phyloP scores from a whole-genome alignment of 2,329 filamentous ascomycete species.

The Macrophomina pseudophaseolina region DNA sequence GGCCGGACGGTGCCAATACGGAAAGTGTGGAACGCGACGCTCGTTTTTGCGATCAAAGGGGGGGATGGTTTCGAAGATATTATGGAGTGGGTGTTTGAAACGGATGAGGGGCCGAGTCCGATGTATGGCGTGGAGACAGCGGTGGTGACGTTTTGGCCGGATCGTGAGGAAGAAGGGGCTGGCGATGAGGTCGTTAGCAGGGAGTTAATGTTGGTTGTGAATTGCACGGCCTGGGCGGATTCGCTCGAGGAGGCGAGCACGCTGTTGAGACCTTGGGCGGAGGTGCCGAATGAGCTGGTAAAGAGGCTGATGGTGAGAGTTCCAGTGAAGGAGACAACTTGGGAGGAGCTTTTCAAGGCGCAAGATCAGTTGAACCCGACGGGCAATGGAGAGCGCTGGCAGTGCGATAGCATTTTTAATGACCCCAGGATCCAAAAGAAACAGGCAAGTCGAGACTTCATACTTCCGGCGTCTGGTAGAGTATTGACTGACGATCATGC shows the following conservation, averaged over 20 bases:
- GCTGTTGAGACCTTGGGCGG: conserved; percentile 18
- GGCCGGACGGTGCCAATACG: conserved; percentile 28
- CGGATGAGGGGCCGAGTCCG: conserved; percentile 14
- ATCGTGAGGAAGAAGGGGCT: conserved; percentile 3
- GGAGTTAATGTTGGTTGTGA: conserved; percentile 6
- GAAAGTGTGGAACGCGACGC: neutral
- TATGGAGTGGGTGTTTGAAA: conserved; percentile 27
- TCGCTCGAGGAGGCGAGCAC: conserved; percentile 20
- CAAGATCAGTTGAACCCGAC: conserved; percentile 21
- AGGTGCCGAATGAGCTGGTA: conserved; percentile 14
- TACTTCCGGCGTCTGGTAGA: neutral
- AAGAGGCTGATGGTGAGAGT: neutral
- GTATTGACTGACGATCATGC: neutral
- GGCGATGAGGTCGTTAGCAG: neutral
- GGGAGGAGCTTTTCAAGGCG: conserved; percentile 22
- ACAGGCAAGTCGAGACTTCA: neutral
- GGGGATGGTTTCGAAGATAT: conserved; percentile 23
- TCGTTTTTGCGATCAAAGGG: conserved; percentile 10
- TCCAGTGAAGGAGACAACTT: conserved; percentile 10
- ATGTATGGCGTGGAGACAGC: conserved; percentile 24
- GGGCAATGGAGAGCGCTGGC: conserved; percentile 27
- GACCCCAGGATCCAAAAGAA: conserved; percentile 22
- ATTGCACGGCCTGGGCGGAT: conserved; percentile 19
- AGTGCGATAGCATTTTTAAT: conserved; percentile 29
- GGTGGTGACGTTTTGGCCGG: conserved; percentile 19